Evolutionary conservation across 305 asterid genomes (phyloP).

Genomic region (Solanum chacoense): DNA sequence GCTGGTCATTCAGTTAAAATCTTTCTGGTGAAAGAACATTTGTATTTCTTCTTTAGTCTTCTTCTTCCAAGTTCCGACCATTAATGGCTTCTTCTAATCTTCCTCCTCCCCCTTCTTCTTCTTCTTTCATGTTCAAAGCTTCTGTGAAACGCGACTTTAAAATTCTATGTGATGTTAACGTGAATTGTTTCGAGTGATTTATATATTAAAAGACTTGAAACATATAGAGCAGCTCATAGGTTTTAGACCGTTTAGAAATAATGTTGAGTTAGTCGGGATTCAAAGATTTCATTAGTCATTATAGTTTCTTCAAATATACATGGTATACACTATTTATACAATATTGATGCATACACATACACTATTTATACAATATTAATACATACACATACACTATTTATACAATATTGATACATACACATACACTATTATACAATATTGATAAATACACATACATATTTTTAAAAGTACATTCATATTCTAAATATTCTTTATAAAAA

Average conservation of each 20-base stretch:
- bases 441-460: neutral
- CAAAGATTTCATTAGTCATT: neutral
- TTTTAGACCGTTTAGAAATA: too few species aligned
- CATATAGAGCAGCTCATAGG: neutral
- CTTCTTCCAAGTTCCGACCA: neutral
- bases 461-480: neutral
- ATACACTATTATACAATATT: too few species aligned
- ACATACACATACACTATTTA: neutral
- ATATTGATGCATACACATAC: neutral
- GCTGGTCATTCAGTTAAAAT: neutral
- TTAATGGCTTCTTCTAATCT: neutral
- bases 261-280: neutral
- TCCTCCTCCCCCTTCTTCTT: neutral
- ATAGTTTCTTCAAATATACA: neutral
- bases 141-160: neutral
- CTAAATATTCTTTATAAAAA: neutral
- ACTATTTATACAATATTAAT: neutral
- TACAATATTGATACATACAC: too few species aligned
- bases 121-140: neutral
- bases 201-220: neutral
- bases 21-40: neutral
- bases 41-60: neutral
- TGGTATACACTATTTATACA: too few species aligned
- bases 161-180: too few species aligned
- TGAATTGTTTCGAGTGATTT: neutral